Evolutionary conservation across 495 filamentous ascomycete species (phyloP).

Genomic region (Penicillium robsamsonii): DNA sequence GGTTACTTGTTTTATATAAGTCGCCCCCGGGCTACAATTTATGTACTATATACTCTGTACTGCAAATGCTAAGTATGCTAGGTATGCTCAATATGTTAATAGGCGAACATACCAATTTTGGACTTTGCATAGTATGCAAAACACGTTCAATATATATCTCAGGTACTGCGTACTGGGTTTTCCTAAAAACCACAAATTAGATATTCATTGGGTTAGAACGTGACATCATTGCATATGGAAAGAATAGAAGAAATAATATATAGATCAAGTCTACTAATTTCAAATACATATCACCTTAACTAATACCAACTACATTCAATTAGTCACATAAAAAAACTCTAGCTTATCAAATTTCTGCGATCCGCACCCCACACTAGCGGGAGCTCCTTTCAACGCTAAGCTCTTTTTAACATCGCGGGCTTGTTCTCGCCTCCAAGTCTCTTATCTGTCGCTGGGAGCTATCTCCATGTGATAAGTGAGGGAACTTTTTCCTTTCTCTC

Average conservation of each 20-base stretch:
- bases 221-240: neutral
- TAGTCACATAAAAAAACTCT: constrained; percentile 1
- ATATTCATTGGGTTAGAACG: neutral
- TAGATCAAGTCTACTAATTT: neutral
- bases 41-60: neutral
- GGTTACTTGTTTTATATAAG: neutral
- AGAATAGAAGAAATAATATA: neutral
- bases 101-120: neutral
- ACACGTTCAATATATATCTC: neutral
- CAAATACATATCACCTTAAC: too few relatives aligned
- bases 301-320: neutral
- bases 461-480: constrained; percentile 16
- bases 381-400: constrained; percentile 11
- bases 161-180: neutral
- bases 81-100: neutral
- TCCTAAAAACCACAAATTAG: neutral
- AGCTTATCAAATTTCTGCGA: constrained; percentile 12
- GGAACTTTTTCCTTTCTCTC: constrained; percentile 2
- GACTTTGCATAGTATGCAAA: neutral
- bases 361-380: constrained; percentile 11
- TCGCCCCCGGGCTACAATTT: too few relatives aligned
- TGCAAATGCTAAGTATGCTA: neutral
- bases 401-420: constrained; percentile 7
- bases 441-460: constrained; percentile 6
- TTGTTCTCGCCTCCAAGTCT: neutral